Evolutionary conservation across 1,139 yeast genomes (phyloP).

Genomic region (Debaryomyces robertsiae): DNA sequence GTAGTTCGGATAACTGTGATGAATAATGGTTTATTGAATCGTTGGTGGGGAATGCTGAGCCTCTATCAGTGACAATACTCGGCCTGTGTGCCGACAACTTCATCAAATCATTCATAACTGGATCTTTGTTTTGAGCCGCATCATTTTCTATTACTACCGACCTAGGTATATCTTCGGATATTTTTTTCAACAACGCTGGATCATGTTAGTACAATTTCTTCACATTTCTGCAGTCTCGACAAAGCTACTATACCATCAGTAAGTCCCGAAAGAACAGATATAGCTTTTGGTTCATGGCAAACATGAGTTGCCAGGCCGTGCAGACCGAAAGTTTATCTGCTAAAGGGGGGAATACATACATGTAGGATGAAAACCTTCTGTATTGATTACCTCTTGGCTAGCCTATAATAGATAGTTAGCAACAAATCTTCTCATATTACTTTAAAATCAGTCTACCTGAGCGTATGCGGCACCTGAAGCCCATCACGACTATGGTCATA

Average conservation of each 20-base stretch:
- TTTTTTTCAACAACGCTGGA: constrained; percentile 19
- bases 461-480: no score
- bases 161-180: constrained; percentile 18
- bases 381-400: constrained; percentile 8
- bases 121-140: constrained; percentile 23
- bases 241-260: no score
- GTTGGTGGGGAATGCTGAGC: constrained; percentile 4
- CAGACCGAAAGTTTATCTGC: background rate
- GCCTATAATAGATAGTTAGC: constrained; percentile 13
- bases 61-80: constrained; percentile 16
- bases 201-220: constrained; percentile 7
- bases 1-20: constrained; percentile 30
- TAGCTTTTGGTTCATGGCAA: no score
- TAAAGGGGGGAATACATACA: constrained; percentile 21
- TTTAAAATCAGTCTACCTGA: no score
- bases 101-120: constrained; percentile 33
- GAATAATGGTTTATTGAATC: constrained; percentile 29
- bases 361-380: constrained; percentile 23
- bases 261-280: no score
- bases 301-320: background rate
- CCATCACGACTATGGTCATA: no score
- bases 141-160: constrained; percentile 11
- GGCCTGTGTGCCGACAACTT: constrained; percentile 34
- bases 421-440: background rate
- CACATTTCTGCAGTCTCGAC: background rate